Evolutionary conservation across 257 asterid species (phyloP).

Genomic region (Fraxinus anomala): DNA sequence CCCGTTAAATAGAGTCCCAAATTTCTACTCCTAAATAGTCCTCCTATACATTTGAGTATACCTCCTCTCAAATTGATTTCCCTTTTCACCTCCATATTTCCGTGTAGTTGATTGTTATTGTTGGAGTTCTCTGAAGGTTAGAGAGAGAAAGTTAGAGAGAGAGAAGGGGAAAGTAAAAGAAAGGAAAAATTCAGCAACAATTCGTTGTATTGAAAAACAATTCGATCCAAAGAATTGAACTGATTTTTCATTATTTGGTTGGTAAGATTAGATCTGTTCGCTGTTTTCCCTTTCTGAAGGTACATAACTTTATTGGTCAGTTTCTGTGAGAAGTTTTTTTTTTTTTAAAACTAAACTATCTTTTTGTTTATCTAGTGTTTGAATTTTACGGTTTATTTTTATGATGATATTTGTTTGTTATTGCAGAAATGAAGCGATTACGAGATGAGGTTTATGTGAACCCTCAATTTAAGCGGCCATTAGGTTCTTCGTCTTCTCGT

Average conservation of each 20-base stretch:
- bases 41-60: background rate
- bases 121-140: constrained; percentile 26
- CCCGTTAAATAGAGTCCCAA: constrained; percentile 19
- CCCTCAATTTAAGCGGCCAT: constrained; percentile 84
- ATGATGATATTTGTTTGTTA: background rate
- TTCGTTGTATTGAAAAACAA: constrained; percentile 20
- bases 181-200: constrained; percentile 2
- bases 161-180: constrained; percentile 8
- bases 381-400: background rate
- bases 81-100: background rate
- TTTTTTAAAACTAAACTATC: background rate
- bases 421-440: background rate
- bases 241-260: constrained; percentile 16
- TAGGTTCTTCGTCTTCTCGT: constrained; percentile 60
- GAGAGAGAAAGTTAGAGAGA: constrained; percentile 27
- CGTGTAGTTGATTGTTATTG: constrained; percentile 12
- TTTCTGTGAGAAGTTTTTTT: constrained; percentile 13
- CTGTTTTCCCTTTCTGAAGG: constrained; percentile 24
- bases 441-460: constrained; percentile 63
- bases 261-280: constrained; percentile 65
- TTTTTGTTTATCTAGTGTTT: constrained; percentile 32
- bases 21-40: background rate
- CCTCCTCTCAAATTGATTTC: background rate
- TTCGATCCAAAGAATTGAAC: constrained; percentile 37
- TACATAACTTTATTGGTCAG: constrained; percentile 44